phyloP scores from a whole-genome alignment of 2,329 filamentous ascomycete genomes.

The Fusarium falciforme region DNA sequence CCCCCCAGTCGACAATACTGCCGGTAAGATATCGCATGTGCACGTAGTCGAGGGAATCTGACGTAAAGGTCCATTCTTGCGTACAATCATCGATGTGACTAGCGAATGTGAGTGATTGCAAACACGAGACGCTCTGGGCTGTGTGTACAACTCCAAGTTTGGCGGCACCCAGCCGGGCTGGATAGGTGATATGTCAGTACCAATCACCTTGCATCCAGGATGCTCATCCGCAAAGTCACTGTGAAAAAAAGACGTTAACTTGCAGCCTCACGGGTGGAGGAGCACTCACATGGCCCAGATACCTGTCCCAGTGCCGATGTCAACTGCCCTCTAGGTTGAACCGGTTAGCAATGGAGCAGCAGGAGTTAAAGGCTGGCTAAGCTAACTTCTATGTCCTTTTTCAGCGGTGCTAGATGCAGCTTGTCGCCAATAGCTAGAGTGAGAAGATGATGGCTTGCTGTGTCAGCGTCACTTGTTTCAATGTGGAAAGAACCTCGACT shows the following conservation, averaged over 20 bases:
- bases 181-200: conserved; percentile 11
- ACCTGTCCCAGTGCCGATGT: conserved; percentile 7
- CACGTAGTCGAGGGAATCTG: neutral
- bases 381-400: neutral
- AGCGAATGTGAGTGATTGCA: fast-evolving
- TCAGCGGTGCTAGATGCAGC: conserved; percentile 1
- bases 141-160: conserved; percentile 9
- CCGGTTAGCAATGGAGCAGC: neutral
- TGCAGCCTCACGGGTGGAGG: fast-evolving
- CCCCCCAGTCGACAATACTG: conserved; percentile 1
- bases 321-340: neutral
- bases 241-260: fast-evolving
- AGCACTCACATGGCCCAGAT: conserved; percentile 12
- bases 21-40: conserved; percentile 14
- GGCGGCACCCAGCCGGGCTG: conserved; percentile 13
- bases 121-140: neutral
- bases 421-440: neutral
- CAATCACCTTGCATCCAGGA: neutral
- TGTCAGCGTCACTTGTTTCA: neutral
- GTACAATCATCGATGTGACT: conserved; percentile 18
- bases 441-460: conserved; percentile 7
- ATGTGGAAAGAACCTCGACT: neutral
- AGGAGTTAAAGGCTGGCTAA: neutral
- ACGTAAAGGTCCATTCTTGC: conserved; percentile 9
- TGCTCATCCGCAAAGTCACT: conserved; percentile 18